Conservation (phyloP, 164 flowering plant species). For the Malania oleifera region DNA sequence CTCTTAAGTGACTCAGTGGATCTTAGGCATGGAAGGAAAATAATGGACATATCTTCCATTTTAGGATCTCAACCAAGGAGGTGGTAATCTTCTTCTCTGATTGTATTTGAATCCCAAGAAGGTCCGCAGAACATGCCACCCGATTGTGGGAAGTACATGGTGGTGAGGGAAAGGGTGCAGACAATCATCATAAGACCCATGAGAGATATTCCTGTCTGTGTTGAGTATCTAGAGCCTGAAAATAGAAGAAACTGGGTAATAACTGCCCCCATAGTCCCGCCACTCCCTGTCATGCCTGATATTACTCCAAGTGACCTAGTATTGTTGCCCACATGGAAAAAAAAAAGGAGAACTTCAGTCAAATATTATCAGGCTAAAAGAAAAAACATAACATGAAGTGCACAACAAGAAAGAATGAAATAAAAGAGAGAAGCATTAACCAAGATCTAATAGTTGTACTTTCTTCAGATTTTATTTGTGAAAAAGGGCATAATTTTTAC, state of each 20-base stretch:
- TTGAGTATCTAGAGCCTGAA: slow-evolving; percentile 41
- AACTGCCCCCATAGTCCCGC: slow-evolving; percentile 68
- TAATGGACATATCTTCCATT: too few species aligned
- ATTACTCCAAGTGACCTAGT: slow-evolving; percentile 61
- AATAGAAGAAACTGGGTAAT: slow-evolving; percentile 50
- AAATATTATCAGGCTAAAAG: too few species aligned
- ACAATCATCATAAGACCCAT: slow-evolving; percentile 59
- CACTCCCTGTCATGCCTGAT: slow-evolving; percentile 73
- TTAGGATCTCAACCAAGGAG: slow-evolving; percentile 15
- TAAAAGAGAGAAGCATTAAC: too few species aligned
- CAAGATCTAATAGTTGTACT: too few species aligned
- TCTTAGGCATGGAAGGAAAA: too few species aligned
- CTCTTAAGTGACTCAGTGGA: neutral
- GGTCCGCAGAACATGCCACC: slow-evolving; percentile 68
- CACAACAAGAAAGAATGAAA: neutral
- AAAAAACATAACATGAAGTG: too few species aligned
- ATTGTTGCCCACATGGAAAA: too few species aligned
- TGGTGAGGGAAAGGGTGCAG: slow-evolving; percentile 33
- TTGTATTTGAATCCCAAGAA: slow-evolving; percentile 6
- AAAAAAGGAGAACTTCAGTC: too few species aligned
- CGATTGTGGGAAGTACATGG: slow-evolving; percentile 56
- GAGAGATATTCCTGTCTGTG: slow-evolving; percentile 45
- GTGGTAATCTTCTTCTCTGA: slow-evolving; percentile 14
- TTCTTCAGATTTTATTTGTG: too few species aligned
- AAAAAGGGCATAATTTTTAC: too few species aligned